Evolutionary conservation across 495 filamentous ascomycete species (phyloP), one percentile per base, ranked within the genome.

Genomic region (Halenospora varia): DNA sequence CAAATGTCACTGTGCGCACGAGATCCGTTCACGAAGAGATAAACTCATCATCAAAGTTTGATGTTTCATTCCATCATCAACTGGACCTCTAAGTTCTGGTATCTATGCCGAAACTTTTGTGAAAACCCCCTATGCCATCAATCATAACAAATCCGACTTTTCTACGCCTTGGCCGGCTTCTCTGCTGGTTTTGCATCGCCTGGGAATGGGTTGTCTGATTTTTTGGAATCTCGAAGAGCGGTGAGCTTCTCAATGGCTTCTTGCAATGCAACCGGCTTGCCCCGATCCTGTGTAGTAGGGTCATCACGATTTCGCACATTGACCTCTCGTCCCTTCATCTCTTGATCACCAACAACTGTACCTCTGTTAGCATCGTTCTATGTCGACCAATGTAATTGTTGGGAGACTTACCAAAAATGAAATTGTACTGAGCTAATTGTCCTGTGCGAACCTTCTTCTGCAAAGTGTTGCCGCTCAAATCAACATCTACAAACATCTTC

Each of bases 261-360:
- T 41, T 92, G 82, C 18, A 96, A 73, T 26, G 85, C 78, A 18
- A 96, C 74, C 66, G 92, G 75, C 58, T 76, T 77, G 55, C 78
- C 78, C 29, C 75, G 79, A 39, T 86, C 85, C 73, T 97, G 93
- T 24, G 85, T 90, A 9, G 85, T 82, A 15, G 83, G 86, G 68
- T 96, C 89, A 66, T 97, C 93, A 53, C 93, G 82, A 73, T 93
- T 94, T 29, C 93, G 84, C 62, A 96, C 88, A 67, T 96, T 97
- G 59, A 96, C 90, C 39, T 85, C 79, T 50, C 88, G 75, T 17
- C 77, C 75, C 56, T 89, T 85, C 78, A 78, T 87, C 75, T 96
- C 91, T 65, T 88, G 77, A 18, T 87, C 88, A 51, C 92, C 92
- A 13, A 96, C 90, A 29, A 96, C 89, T 90, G 64, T 13, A 10